Evolutionary conservation across 495 filamentous ascomycete species (phyloP), one percentile per base, ranked within the genome.

Genomic region (Mycothermus thermophilus): DNA sequence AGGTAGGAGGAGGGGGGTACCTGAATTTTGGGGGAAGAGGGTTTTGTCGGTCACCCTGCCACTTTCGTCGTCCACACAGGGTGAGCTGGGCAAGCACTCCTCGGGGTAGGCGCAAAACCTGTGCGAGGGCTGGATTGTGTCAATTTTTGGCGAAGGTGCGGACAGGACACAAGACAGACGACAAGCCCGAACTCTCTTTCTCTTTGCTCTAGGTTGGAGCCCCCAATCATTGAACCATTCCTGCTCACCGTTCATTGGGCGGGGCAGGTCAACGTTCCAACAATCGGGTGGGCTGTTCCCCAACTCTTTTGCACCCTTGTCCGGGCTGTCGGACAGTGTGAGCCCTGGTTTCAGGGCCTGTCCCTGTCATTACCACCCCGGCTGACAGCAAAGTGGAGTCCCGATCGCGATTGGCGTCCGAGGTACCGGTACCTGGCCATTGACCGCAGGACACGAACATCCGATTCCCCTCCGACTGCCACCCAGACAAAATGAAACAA

Each of bases 261-360:
- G 35, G 15, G n/a, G 30, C 23, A 27, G 27, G 47, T 49, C 49
- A 51, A 57, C 42, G 41, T 52, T 48, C 54, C 51, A 55, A 54
- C 54, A 55, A 52, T 41, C 30, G n/a, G n/a, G 30, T 25, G 25
- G 34, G 33, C 41, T 37, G 36, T 45, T 54, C 48, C 52, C 54
- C 51, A 57, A 54, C 51, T 55, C 42, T 57, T 57, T 52, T 50
- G 30, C 18, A 44, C 41, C 54, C 48, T 42, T 42, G 54, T 54
- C 46, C 48, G 48, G 51, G 45, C 41, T 36, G 27, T n/a, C n/a
- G n/a, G n/a, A n/a, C n/a, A n/a, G n/a, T n/a, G n/a, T n/a, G n/a
- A n/a, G n/a, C n/a, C n/a, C n/a, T n/a, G n/a, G n/a, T n/a, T n/a
- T n/a, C n/a, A n/a, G n/a, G n/a, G n/a, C n/a, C n/a, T n/a, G n/a